Evolutionary conservation across 2,329 filamentous ascomycete genomes (phyloP).

Genomic region (Scedosporium dehoogii): DNA sequence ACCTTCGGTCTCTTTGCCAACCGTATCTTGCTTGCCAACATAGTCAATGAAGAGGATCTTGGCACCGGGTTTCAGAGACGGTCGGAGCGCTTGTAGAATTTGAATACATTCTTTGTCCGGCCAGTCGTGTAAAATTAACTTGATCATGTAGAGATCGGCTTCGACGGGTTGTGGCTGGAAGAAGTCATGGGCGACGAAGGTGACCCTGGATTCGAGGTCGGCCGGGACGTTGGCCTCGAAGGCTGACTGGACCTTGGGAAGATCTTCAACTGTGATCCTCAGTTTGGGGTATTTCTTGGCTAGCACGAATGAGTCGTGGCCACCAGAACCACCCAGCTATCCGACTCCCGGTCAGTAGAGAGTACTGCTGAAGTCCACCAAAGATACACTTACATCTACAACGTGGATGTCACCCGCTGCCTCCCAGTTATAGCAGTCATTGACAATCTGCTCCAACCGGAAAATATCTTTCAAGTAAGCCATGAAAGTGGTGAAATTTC

Average conservation of each 20-base stretch:
- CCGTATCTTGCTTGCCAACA: conserved; percentile 29
- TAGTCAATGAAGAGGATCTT: conserved; percentile 36
- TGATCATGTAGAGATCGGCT: conserved; percentile 51
- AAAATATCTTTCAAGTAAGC: conserved; percentile 37
- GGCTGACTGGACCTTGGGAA: conserved; percentile 35
- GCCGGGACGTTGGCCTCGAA: conserved; percentile 29
- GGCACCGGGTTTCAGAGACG: conserved; percentile 45
- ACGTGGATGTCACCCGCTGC: conserved; percentile 47
- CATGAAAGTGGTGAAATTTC: conserved; percentile 35
- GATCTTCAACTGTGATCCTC: conserved; percentile 46
- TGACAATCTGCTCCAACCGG: conserved; percentile 40
- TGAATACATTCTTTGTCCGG: conserved; percentile 40
- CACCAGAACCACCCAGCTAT: conserved; percentile 50
- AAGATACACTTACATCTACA: conserved; percentile 37
- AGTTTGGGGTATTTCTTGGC: conserved; percentile 39
- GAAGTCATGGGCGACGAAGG: conserved; percentile 44
- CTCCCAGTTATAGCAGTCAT: conserved; percentile 44
- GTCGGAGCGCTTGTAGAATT: conserved; percentile 39
- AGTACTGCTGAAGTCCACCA: conserved; percentile 43
- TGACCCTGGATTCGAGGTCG: conserved; percentile 20
- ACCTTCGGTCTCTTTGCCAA: conserved; percentile 19
- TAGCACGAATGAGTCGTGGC: conserved; percentile 45
- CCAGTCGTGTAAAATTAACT: conserved; percentile 54
- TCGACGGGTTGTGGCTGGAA: conserved; percentile 44
- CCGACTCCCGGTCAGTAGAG: conserved; percentile 36